These are phyloP conservation scores for Rhododendron williamsianum DNA, from an alignment of 148 eudicot species.

Conservation along the genomic window DNA sequence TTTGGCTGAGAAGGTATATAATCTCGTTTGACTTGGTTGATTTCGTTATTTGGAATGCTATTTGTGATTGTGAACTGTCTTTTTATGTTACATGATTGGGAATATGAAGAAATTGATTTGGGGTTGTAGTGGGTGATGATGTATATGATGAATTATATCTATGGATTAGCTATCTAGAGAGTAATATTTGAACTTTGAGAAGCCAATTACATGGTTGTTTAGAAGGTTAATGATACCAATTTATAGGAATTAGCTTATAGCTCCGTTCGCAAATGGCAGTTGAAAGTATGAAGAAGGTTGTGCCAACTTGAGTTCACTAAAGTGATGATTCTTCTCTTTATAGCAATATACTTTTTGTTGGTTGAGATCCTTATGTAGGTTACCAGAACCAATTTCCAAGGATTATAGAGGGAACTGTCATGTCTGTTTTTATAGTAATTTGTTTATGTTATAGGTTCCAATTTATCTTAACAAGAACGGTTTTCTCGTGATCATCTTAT, in stretches of 20 bases:
- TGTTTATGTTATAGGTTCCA: neutral
- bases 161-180: neutral
- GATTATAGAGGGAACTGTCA: neutral
- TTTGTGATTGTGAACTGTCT: neutral
- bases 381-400: neutral
- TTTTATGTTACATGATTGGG: neutral
- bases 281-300: neutral
- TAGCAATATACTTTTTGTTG: neutral
- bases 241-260: neutral
- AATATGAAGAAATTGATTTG: neutral
- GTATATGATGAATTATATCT: neutral
- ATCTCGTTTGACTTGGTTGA: neutral
- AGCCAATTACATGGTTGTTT: neutral
- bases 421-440: neutral
- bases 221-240: neutral
- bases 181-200: neutral
- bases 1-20: conserved; percentile 79
- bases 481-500: neutral
- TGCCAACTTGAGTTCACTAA: neutral
- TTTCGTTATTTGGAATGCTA: neutral
- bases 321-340: neutral
- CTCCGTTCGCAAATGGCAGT: too few species aligned
- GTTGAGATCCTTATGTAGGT: neutral
- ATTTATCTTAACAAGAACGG: neutral
- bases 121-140: too few species aligned